Evolutionary conservation across 73 alveolate species (phyloP).

Genomic region (Uronychia binucleata): DNA sequence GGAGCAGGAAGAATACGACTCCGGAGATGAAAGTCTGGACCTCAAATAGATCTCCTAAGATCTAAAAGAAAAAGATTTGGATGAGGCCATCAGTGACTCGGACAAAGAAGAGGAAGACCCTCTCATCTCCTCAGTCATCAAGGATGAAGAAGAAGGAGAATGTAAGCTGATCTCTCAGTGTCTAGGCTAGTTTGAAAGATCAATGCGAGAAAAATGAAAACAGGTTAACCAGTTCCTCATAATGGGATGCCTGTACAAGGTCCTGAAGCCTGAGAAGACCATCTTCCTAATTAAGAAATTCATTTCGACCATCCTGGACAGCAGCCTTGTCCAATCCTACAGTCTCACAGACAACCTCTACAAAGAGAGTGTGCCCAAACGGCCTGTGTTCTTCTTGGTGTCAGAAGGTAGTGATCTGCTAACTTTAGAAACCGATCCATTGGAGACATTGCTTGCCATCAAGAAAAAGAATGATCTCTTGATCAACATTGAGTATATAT

Average conservation of each 20-base stretch:
- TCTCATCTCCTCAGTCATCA: neutral
- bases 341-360: neutral
- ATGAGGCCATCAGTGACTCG: too few relatives aligned
- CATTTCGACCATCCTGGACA: conserved; percentile 4
- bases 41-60: too few relatives aligned
- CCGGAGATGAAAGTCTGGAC: too few relatives aligned
- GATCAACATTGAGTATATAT: conserved; percentile 11
- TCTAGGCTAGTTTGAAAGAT: too few relatives aligned
- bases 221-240: conserved; percentile 9
- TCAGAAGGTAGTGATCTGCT: conserved; percentile 7
- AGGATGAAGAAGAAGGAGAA: neutral
- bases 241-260: conserved; percentile 78
- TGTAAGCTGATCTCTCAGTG: too few relatives aligned
- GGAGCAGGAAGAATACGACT: too few relatives aligned
- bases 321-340: neutral
- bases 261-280: conserved; percentile 96
- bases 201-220: too few relatives aligned
- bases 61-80: too few relatives aligned
- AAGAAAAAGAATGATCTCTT: neutral
- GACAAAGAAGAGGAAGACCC: neutral
- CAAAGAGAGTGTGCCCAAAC: conserved; percentile 3
- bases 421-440: conserved; percentile 11
- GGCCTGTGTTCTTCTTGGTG: conserved; percentile 33
- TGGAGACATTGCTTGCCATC: neutral
- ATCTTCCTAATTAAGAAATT: conserved; percentile 31